Conservation (phyloP, 2,329 filamentous ascomycete genomes). For the Fusarium neocosmosporiellum region DNA sequence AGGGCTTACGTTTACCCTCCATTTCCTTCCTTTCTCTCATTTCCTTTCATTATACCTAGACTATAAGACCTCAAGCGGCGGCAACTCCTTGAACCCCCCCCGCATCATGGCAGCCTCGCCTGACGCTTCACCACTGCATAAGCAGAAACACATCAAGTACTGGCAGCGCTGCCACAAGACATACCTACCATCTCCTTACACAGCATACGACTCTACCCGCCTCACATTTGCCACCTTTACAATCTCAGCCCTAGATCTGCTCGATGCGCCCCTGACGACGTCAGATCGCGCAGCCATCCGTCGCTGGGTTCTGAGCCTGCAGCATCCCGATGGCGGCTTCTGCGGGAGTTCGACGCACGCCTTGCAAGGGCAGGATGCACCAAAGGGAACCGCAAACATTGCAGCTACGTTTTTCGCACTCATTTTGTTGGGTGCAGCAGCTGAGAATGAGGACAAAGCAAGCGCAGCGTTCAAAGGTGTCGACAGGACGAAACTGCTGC, state of each 20-base stretch:
- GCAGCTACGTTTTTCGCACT: conserved; percentile 92
- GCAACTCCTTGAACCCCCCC: neutral
- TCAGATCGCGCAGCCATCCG: conserved; percentile 59
- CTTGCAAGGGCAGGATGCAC: conserved; percentile 55
- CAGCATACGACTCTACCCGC: conserved; percentile 88
- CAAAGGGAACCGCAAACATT: conserved; percentile 71
- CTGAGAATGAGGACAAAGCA: conserved; percentile 53
- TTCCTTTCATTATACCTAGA: neutral
- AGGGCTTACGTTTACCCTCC: neutral
- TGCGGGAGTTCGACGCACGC: conserved; percentile 81
- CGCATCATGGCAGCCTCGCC: conserved; percentile 28
- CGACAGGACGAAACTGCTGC: conserved; percentile 72
- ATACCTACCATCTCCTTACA: conserved; percentile 85
- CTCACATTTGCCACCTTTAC: conserved; percentile 92
- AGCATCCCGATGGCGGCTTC: conserved; percentile 89
- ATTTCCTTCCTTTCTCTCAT: neutral
- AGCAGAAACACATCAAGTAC: conserved; percentile 83
- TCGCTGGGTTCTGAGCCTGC: conserved; percentile 88
- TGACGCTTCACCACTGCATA: conserved; percentile 59
- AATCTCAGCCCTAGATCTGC: conserved; percentile 84
- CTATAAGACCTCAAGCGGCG: neutral
- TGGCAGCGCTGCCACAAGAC: conserved; percentile 90
- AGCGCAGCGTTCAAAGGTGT: conserved; percentile 69
- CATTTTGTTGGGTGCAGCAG: conserved; percentile 70
- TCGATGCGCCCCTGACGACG: conserved; percentile 69